These are phyloP conservation scores for Oxyria digyna DNA, from an alignment of 148 eudicot species.

Conservation along the genomic window DNA sequence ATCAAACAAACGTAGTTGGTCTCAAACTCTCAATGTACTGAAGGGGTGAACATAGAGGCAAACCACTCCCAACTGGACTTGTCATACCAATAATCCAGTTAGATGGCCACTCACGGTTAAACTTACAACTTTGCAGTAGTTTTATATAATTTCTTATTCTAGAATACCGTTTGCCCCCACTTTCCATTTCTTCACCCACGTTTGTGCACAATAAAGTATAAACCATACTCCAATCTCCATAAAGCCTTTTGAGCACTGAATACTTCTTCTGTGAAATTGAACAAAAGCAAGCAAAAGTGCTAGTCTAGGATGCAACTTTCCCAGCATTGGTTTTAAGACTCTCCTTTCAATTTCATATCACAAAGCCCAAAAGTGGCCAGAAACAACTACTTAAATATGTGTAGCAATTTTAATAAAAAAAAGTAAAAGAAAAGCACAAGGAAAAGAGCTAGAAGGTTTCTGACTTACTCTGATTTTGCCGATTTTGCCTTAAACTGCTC, in stretches of 20 bases:
- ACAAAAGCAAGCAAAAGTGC: background rate
- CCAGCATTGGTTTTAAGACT: background rate
- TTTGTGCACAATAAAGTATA: background rate
- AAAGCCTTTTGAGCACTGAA: background rate
- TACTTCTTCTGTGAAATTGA: background rate
- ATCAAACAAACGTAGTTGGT: background rate
- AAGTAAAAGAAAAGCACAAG: background rate
- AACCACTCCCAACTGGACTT: background rate
- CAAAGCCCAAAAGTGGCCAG: background rate
- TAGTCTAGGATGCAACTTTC: background rate
- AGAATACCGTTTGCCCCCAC: background rate
- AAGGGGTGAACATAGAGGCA: background rate
- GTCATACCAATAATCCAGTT: background rate
- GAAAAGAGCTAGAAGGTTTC: background rate
- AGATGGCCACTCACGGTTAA: background rate
- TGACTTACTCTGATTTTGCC: conserved; percentile 85
- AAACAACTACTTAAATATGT: background rate
- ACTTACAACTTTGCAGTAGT: background rate
- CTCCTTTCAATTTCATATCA: background rate
- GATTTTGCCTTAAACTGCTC: conserved; percentile 94
- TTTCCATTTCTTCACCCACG: background rate
- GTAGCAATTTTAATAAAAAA: background rate
- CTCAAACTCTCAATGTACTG: too few relatives aligned
- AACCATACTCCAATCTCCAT: background rate
- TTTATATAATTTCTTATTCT: background rate